phyloP scores from a whole-genome alignment of 768 basidiomycete species.

The Coprinopsis strossmayeri region DNA sequence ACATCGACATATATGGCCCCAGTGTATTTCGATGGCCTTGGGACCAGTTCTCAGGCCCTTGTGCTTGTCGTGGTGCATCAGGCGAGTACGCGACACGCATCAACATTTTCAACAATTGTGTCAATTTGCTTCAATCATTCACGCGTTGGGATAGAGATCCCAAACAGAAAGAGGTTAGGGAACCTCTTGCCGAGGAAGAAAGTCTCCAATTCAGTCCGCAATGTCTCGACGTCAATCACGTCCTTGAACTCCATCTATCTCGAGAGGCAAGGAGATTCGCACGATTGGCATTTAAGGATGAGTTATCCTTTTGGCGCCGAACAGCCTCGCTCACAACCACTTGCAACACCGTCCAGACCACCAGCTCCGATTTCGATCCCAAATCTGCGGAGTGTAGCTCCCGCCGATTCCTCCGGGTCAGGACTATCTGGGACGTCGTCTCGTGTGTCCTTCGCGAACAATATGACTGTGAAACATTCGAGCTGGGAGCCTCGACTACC shows the following conservation, averaged over 20 bases:
- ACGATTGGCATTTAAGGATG: conserved; percentile 6
- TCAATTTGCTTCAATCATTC: conserved; percentile 14
- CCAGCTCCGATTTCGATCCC: conserved; percentile 4
- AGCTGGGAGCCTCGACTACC: background rate
- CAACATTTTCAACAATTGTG: conserved; percentile 1
- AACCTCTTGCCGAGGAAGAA: background rate
- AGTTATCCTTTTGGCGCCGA: background rate
- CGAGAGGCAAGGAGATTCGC: conserved; percentile 20
- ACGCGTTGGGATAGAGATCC: background rate
- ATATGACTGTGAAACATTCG: conserved; percentile 34
- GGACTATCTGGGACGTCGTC: conserved; percentile 38
- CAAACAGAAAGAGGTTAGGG: conserved; percentile 1
- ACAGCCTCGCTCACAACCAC: background rate
- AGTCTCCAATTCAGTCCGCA: conserved; percentile 13
- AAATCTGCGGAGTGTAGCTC: conserved; percentile 4
- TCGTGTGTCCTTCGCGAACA: conserved; percentile 29
- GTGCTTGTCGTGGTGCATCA: conserved; percentile 31
- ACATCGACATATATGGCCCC: conserved; percentile 46
- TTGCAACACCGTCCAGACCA: conserved; percentile 5
- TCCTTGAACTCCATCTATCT: conserved; percentile 43
- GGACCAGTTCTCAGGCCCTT: conserved; percentile 45
- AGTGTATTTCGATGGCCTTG: conserved; percentile 52
- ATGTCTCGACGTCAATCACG: conserved; percentile 35
- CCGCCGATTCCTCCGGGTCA: conserved; percentile 1
- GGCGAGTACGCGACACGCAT: conserved; percentile 1